A percentile compares a stretch with the other conserved stretches of the same genome.
These are phyloP conservation scores for Flaveria robusta DNA, from an alignment of 129 eudicot genomes.

Conservation along the genomic window DNA sequence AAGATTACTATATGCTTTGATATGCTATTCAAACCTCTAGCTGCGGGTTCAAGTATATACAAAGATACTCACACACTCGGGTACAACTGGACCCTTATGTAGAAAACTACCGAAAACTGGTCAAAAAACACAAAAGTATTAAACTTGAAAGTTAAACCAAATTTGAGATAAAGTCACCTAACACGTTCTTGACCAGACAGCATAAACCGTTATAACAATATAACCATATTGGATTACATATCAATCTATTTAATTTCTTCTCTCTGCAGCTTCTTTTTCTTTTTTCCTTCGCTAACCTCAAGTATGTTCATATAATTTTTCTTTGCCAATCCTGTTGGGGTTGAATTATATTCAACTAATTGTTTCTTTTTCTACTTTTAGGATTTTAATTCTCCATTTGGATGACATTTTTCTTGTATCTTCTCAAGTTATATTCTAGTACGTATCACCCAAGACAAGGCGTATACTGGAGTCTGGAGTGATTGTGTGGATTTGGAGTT, in stretches of 20 bases:
- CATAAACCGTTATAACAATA: not conserved
- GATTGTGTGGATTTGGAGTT: too few species aligned
- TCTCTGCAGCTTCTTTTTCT: not conserved
- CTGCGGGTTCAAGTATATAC: too few species aligned
- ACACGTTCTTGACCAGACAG: not conserved
- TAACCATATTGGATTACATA: not conserved
- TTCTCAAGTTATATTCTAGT: too few species aligned
- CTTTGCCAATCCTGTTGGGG: not conserved
- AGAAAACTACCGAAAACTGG: not conserved
- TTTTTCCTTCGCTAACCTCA: not conserved
- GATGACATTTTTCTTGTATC: too few species aligned
- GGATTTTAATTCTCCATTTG: not conserved
- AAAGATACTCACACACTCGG: not conserved
- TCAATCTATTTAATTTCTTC: not conserved
- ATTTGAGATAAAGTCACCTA: not conserved
- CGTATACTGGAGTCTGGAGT: too few species aligned
- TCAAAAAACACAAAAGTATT: not conserved
- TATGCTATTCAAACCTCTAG: not conserved
- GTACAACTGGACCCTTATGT: not conserved
- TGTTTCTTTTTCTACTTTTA: not conserved
- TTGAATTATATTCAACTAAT: not conserved
- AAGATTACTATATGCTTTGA: not conserved
- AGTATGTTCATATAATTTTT: not conserved
- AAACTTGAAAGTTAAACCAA: not conserved
- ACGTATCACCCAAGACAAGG: too few species aligned